Evolutionary conservation across 345 rosid species (phyloP).

Genomic region (Dimocarpus longan): DNA sequence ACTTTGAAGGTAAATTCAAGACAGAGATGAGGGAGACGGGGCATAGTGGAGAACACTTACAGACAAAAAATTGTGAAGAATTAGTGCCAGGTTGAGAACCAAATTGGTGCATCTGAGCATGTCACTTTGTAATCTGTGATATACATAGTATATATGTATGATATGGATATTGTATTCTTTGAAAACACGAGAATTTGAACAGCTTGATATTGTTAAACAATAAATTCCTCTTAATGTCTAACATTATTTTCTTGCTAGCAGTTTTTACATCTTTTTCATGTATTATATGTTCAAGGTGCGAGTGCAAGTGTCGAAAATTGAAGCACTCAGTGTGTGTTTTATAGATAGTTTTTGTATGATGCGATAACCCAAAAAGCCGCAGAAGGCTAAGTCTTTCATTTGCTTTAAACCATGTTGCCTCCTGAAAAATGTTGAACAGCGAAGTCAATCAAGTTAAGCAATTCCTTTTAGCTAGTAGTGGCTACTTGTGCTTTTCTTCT

Average conservation of each 20-base stretch:
- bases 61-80: slow-evolving; percentile 9
- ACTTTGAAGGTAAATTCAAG: slow-evolving; percentile 21
- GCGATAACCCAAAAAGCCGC: no score
- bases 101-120: slow-evolving; percentile 27
- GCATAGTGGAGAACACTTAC: slow-evolving; percentile 2
- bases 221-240: slow-evolving; percentile 23
- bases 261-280: background rate
- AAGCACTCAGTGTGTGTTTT: background rate
- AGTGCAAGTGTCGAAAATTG: background rate
- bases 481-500: slow-evolving; percentile 21
- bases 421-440: background rate
- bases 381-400: no score
- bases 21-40: background rate
- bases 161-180: slow-evolving; percentile 41
- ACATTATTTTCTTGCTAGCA: background rate
- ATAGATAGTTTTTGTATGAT: no score
- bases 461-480: background rate
- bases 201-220: slow-evolving; percentile 20
- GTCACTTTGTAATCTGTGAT: slow-evolving; percentile 28
- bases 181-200: slow-evolving; percentile 30
- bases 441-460: background rate
- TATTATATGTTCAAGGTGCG: background rate
- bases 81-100: slow-evolving; percentile 1
- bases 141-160: slow-evolving; percentile 36
- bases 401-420: background rate